phyloP scores from a whole-genome alignment of 2,329 filamentous ascomycete species.

The Curvularia sp. region DNA sequence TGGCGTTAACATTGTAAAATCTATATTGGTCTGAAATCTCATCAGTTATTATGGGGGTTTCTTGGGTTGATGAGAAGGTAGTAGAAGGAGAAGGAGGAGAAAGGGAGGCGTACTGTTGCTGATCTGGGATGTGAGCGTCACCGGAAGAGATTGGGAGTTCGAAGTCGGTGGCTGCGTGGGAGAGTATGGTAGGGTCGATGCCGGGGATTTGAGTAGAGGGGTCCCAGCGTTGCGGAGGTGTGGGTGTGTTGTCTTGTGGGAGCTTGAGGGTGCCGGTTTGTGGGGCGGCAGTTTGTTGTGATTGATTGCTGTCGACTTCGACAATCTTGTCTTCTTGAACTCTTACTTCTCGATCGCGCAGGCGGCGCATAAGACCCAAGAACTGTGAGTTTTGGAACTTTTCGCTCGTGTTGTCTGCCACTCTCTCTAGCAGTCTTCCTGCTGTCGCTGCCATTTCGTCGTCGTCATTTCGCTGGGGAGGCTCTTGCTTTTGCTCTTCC shows the following conservation, averaged over 20 bases:
- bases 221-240: not conserved
- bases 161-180: constrained; percentile 42
- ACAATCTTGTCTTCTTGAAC: constrained; percentile 75
- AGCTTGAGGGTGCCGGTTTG: not conserved
- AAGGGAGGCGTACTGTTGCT: constrained; percentile 20
- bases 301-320: constrained; percentile 50
- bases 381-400: constrained; percentile 84
- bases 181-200: constrained; percentile 40
- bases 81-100: not conserved
- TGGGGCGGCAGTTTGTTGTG: not conserved
- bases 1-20: constrained; percentile 32
- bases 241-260: not conserved
- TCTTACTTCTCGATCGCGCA: constrained; percentile 74
- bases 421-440: constrained; percentile 70
- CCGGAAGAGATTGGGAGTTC: constrained; percentile 38
- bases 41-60: constrained; percentile 34
- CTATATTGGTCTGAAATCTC: constrained; percentile 41
- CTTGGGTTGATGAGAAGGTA: constrained; percentile 9
- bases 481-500: constrained; percentile 35
- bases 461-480: constrained; percentile 53
- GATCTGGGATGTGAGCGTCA: constrained; percentile 3
- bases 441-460: constrained; percentile 77
- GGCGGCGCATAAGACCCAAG: constrained; percentile 75
- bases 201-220: constrained; percentile 27
- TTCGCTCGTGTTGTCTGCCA: constrained; percentile 70